Percentiles rank a stretch among this genome's conserved stretches.
phyloP scores from a whole-genome alignment of 2,329 filamentous ascomycete species.

The Cercospora sp. region DNA sequence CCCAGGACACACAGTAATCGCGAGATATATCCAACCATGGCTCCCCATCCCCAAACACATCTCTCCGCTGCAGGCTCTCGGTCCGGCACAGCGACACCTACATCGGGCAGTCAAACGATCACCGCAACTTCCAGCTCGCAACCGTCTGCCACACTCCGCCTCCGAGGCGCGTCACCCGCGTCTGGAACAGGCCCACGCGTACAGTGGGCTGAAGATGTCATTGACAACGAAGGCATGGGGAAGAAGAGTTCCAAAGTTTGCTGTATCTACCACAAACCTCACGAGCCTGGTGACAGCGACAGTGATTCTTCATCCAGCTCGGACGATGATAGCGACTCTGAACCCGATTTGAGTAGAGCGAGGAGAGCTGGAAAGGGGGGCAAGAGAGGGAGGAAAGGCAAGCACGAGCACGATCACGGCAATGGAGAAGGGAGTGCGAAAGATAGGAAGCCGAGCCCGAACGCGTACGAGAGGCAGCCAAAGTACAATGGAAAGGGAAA shows the following conservation, averaged over 20 bases:
- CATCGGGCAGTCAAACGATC: conserved; percentile 38
- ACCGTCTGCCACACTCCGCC: conserved; percentile 39
- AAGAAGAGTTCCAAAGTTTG: conserved; percentile 98
- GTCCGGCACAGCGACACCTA: conserved; percentile 31
- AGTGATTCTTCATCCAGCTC: conserved; percentile 62
- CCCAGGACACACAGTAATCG: background rate
- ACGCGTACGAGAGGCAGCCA: conserved; percentile 78
- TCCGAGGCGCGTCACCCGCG: conserved; percentile 41
- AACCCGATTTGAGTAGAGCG: conserved; percentile 52
- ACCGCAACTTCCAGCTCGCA: conserved; percentile 30
- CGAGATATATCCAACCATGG: conserved; percentile 1
- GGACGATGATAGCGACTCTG: conserved; percentile 56
- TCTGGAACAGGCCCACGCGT: conserved; percentile 61
- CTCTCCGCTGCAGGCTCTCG: conserved; percentile 18
- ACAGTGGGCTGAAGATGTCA: conserved; percentile 87
- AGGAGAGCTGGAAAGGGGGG: conserved; percentile 44
- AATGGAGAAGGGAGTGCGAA: conserved; percentile 41
- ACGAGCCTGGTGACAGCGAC: conserved; percentile 78
- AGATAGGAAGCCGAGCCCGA: conserved; percentile 65
- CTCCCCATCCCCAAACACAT: conserved; percentile 13
- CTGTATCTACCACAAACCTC: conserved; percentile 94
- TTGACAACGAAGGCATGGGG: conserved; percentile 93
- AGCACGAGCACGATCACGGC: conserved; percentile 68
- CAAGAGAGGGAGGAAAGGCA: conserved; percentile 59
- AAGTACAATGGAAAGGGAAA: conserved; percentile 45